Evolutionary conservation across 2,329 filamentous ascomycete species (phyloP), one percentile per base, ranked within the genome.

Genomic region (Dendryphion nanum): DNA sequence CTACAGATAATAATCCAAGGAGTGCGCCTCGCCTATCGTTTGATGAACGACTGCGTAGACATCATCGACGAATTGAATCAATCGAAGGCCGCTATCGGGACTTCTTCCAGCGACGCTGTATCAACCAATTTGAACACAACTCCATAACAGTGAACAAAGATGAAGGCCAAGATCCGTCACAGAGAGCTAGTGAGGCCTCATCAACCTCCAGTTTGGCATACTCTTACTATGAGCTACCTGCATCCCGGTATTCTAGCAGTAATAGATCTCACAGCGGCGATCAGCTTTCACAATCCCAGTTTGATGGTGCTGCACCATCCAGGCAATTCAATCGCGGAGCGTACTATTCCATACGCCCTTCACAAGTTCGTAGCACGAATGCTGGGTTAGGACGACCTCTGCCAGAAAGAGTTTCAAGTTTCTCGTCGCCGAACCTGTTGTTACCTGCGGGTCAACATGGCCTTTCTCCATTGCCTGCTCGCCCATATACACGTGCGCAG

Each of bases 211-310:
- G 58, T 37, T 41, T 48, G 18, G 44, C 52, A n/a, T 64, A 57
- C 32, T 63, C 60, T 5, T 58, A 49, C 23, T 64, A 63, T 33
- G 57, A 60, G 35, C 47, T 63, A 31, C 50, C 59, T 12, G 50
- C 42, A 18, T 57, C 51, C 16, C 47, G 53, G 19, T 40, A 52
- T 13, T 45, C 57, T 15, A 61, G 59, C 43, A 45, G 49, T 21
- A 47, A 46, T 24, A 39, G 50, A 6, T 45, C 52, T 13, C 47
- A 48, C 19, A 6, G 7, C 30, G 37, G 14, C 18, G 14, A 32
- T 13, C 37, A 42, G 10, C 19, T 48, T 17, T 36, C 28, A 4
- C 41, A 48, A 2, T 35, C 48, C n/a, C 58, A 59, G 33, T 50
- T 50, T 29, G 53, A 59, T 28, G 53, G 53, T 3, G 36, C 46